Evolutionary conservation across 2,329 filamentous ascomycete genomes (phyloP).

Genomic region (Hymenoscyphus fraxineus): DNA sequence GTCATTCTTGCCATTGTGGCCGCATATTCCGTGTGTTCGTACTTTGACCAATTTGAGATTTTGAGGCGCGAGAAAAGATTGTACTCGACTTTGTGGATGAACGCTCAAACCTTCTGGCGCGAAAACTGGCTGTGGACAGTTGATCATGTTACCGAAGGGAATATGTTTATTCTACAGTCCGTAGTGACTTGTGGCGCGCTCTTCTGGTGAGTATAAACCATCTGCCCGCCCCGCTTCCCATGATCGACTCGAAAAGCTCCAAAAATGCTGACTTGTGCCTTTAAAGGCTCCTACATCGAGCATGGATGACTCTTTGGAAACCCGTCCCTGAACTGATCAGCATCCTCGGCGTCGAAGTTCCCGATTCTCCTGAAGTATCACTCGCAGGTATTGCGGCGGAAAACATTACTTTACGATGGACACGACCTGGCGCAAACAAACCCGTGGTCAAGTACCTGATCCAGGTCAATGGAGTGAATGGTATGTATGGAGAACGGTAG

Average conservation of each 20-base stretch:
- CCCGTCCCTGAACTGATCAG: constrained; percentile 87
- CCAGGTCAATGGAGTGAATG: constrained; percentile 88
- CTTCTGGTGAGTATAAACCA: constrained; percentile 29
- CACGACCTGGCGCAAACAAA: constrained; percentile 60
- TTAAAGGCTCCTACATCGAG: constrained; percentile 74
- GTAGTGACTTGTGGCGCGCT: constrained; percentile 34
- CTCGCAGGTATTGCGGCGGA: constrained; percentile 85
- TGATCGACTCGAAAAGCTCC: background rate
- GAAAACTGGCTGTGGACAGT: constrained; percentile 33
- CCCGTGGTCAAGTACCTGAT: constrained; percentile 79
- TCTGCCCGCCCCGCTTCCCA: constrained; percentile 1
- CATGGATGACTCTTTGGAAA: constrained; percentile 84
- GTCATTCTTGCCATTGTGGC: background rate
- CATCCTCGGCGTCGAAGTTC: constrained; percentile 90
- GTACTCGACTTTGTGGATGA: constrained; percentile 30
- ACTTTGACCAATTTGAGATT: background rate
- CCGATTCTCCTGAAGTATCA: constrained; percentile 82
- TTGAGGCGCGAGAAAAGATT: background rate
- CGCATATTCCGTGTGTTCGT: background rate
- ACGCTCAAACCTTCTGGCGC: constrained; percentile 33
- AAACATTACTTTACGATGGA: constrained; percentile 89
- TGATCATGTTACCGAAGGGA: constrained; percentile 33
- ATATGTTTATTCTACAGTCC: constrained; percentile 35
- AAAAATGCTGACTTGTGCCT: constrained; percentile 18
- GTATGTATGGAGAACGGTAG: constrained; percentile 45